Evolutionary conservation across 495 filamentous ascomycete genomes (phyloP).

Genomic region (Lindgomyces ingoldianus): DNA sequence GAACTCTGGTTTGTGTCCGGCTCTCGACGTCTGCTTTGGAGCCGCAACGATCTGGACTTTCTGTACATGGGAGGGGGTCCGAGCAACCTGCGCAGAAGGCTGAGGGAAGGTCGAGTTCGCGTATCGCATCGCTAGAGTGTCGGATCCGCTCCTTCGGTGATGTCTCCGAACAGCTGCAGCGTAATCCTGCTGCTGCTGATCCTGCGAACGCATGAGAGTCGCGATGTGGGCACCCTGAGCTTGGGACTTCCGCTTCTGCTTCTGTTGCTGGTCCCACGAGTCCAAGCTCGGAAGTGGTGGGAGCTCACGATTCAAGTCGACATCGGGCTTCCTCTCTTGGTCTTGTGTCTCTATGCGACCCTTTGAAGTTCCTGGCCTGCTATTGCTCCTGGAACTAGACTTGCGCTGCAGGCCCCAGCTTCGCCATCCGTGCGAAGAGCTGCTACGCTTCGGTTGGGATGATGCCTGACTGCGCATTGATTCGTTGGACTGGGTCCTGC

Average conservation of each 20-base stretch:
- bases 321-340: conserved; percentile 28
- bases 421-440: conserved; percentile 38
- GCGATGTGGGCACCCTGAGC: conserved; percentile 36
- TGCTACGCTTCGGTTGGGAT: conserved; percentile 11
- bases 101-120: conserved; percentile 4
- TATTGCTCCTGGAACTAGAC: conserved; percentile 32
- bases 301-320: conserved; percentile 49
- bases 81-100: conserved; percentile 1
- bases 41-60: neutral
- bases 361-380: conserved; percentile 30
- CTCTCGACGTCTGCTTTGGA: neutral
- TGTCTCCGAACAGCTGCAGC: conserved; percentile 30
- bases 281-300: conserved; percentile 48
- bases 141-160: conserved; percentile 35
- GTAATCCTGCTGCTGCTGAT: conserved; percentile 29
- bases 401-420: conserved; percentile 39
- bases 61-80: neutral
- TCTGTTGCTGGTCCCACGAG: conserved; percentile 38
- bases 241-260: conserved; percentile 25
- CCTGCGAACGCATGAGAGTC: conserved; percentile 36
- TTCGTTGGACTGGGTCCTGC: conserved; percentile 21
- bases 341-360: conserved; percentile 27
- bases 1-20: neutral
- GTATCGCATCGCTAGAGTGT: conserved; percentile 28
- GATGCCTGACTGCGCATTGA: conserved; percentile 2